A percentile compares a stretch with the other conserved stretches of the same genome.
Conservation (phyloP, 2,329 filamentous ascomycete species). For the Fusarium sp. region DNA sequence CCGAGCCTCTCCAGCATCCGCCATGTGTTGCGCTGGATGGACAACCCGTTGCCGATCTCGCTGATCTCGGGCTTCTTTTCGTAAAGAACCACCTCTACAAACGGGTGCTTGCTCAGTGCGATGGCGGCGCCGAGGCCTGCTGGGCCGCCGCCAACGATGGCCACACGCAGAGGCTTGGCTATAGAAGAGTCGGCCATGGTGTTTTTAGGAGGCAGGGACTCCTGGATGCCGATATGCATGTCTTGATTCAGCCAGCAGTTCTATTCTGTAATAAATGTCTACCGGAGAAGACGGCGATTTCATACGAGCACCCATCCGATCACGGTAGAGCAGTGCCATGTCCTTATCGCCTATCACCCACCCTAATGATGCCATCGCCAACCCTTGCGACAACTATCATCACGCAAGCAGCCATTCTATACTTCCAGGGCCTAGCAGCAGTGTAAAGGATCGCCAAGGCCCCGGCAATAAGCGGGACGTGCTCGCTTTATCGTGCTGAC, state of each 20-base stretch:
- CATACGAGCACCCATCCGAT: background rate
- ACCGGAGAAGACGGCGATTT: background rate
- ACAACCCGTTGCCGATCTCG: background rate
- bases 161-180: background rate
- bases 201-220: background rate
- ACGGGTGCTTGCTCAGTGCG: background rate
- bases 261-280: background rate
- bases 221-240: background rate
- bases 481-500: background rate
- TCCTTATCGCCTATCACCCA: background rate
- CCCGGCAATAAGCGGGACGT: background rate
- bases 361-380: background rate
- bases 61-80: conserved; percentile 6
- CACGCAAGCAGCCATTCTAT: background rate
- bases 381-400: background rate
- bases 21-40: conserved; percentile 9
- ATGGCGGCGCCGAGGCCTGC: conserved; percentile 6
- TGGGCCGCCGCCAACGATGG: conserved; percentile 8
- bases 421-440: background rate
- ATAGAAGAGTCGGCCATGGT: background rate
- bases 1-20: background rate
- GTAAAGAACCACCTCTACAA: conserved; percentile 7
- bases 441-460: background rate
- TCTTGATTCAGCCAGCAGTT: background rate
- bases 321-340: background rate